Percentiles rank a stretch among this genome's conserved stretches.
Conservation (phyloP, 139 green algal species). For the Auxenochlorella pyrenoidosa region DNA sequence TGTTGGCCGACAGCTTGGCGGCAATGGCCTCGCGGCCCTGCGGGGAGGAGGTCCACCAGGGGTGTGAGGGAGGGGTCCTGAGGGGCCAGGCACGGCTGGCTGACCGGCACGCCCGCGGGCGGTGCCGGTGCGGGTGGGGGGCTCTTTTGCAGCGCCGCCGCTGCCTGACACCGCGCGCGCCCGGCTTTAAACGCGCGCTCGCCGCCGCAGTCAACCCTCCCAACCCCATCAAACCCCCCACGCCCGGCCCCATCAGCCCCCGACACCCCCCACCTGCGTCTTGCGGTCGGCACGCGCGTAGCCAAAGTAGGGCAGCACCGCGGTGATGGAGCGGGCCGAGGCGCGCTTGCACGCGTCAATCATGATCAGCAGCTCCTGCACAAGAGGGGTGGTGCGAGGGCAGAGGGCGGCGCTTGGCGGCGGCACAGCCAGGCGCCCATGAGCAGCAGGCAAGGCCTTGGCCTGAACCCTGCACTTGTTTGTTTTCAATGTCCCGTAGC, state of each 20-base stretch:
- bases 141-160: too few relatives aligned
- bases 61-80: background rate
- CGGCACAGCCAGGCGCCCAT: too few relatives aligned
- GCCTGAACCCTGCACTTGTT: too few relatives aligned
- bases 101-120: too few relatives aligned
- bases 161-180: too few relatives aligned
- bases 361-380: slow-evolving; percentile 92
- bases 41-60: background rate
- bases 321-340: slow-evolving; percentile 95
- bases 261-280: slow-evolving; percentile 55
- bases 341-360: slow-evolving; percentile 95
- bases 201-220: too few relatives aligned
- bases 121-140: too few relatives aligned
- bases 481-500: too few relatives aligned
- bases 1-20: slow-evolving; percentile 98
- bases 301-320: slow-evolving; percentile 92
- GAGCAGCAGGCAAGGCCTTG: too few relatives aligned
- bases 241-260: background rate
- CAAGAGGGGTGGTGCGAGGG: background rate
- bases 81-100: background rate
- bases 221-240: too few relatives aligned
- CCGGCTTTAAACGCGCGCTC: too few relatives aligned
- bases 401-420: background rate
- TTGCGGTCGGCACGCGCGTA: slow-evolving; percentile 98
- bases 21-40: slow-evolving; percentile 96